Conservation (phyloP, 352 stramenopile genomes). For the Discostella stelligera region DNA sequence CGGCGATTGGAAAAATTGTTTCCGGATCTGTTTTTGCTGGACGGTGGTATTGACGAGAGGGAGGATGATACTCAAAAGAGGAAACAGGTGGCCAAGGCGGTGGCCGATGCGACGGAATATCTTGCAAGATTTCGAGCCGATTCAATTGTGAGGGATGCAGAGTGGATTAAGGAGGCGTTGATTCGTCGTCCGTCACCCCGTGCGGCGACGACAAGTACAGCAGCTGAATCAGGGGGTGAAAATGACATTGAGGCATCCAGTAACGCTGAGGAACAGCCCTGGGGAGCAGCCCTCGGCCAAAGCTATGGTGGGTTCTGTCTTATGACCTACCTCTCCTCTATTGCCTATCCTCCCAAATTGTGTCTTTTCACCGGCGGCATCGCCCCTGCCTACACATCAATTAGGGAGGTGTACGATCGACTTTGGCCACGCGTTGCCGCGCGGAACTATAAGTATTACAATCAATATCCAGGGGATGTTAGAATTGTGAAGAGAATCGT, state of each 20-base stretch:
- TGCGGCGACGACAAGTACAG: constrained; percentile 10
- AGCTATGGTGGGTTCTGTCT: constrained; percentile 84
- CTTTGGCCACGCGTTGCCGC: constrained; percentile 75
- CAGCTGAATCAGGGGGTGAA: background rate
- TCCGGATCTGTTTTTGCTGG: constrained; percentile 71
- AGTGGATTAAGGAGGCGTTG: constrained; percentile 77
- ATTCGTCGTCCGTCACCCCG: constrained; percentile 24
- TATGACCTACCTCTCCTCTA: constrained; percentile 80
- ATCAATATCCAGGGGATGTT: constrained; percentile 82
- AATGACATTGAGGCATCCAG: too few relatives aligned
- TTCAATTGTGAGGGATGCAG: constrained; percentile 81
- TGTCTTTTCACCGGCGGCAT: constrained; percentile 82
- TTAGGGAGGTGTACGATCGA: constrained; percentile 65
- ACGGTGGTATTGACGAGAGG: constrained; percentile 6
- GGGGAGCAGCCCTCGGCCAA: constrained; percentile 75
- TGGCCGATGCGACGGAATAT: constrained; percentile 66
- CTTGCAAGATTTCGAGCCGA: constrained; percentile 80
- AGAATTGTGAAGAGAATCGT: constrained; percentile 77
- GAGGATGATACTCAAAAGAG: constrained; percentile 10
- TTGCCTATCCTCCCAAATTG: constrained; percentile 61
- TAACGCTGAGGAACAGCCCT: constrained; percentile 39
- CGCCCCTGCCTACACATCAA: constrained; percentile 71
- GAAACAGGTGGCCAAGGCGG: constrained; percentile 40
- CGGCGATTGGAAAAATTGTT: constrained; percentile 72
- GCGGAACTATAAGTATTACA: constrained; percentile 79